Conservation (phyloP, 306 rosid genomes). For the Glycine tomentella region DNA sequence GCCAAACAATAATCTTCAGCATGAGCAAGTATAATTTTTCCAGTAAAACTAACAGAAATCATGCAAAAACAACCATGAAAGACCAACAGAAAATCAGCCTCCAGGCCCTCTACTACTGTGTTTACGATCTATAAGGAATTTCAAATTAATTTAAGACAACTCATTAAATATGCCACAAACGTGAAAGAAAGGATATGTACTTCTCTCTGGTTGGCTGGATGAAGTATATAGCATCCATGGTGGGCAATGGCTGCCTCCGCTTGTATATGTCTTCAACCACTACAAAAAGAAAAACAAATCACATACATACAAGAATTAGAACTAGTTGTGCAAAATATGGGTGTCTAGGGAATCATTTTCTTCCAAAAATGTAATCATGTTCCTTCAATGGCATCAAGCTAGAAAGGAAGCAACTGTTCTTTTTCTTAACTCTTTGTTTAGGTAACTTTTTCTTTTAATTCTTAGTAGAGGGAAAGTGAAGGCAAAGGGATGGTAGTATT, state of each 20-base stretch:
- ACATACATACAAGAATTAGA: constrained; percentile 42
- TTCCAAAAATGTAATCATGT: not conserved
- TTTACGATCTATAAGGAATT: constrained; percentile 21
- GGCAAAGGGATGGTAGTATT: constrained; percentile 13
- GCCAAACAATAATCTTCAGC: constrained; percentile 30
- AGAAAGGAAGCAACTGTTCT: constrained; percentile 5
- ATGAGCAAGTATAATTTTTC: constrained; percentile 13
- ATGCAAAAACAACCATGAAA: constrained; percentile 41
- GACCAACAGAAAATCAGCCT: constrained; percentile 34
- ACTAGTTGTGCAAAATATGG: constrained; percentile 38
- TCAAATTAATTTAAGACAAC: constrained; percentile 34
- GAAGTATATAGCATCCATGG: constrained; percentile 99
- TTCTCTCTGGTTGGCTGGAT: constrained; percentile 91
- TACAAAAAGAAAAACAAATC: constrained; percentile 51
- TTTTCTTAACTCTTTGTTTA: not conserved
- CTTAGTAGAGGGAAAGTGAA: constrained; percentile 7
- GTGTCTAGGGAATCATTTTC: constrained; percentile 33
- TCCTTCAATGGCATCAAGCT: constrained; percentile 27
- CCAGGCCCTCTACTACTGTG: not conserved
- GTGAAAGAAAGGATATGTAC: constrained; percentile 53
- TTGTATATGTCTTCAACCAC: constrained; percentile 98
- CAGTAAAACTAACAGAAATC: constrained; percentile 32
- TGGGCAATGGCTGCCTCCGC: constrained; percentile 92
- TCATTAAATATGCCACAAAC: constrained; percentile 29
- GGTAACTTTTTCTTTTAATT: not conserved